Conservation (phyloP, 805 yeast genomes). For the Saccharomycopsis amapae region DNA sequence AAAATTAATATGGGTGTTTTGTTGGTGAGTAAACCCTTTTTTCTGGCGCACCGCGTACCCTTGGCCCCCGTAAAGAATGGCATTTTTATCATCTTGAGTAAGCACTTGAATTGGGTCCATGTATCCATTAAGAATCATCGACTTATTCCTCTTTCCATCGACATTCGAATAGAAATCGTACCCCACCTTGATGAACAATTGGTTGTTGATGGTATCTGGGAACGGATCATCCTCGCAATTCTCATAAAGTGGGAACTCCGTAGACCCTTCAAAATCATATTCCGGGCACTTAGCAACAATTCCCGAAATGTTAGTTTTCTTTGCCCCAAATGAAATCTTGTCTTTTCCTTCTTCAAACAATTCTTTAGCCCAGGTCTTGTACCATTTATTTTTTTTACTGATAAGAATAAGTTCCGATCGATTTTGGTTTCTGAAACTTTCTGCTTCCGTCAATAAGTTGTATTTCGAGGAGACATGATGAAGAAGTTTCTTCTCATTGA, state of each 20-base stretch:
- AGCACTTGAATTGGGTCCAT: conserved; percentile 55
- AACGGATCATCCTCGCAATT: conserved; percentile 29
- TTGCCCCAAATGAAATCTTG: conserved; percentile 19
- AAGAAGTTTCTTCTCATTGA: conserved; percentile 72
- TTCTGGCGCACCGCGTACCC: conserved; percentile 28
- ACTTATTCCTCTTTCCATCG: conserved; percentile 45
- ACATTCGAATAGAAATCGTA: conserved; percentile 48
- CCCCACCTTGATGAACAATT: conserved; percentile 29
- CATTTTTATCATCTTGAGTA: conserved; percentile 61
- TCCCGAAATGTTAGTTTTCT: conserved; percentile 31
- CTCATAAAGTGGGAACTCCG: conserved; percentile 41
- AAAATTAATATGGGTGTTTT: conserved; percentile 20
- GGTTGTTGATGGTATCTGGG: conserved; percentile 38
- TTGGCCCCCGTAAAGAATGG: conserved; percentile 41
- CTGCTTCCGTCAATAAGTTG: conserved; percentile 55
- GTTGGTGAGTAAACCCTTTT: conserved; percentile 23
- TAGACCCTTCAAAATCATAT: conserved; percentile 32
- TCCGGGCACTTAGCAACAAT: conserved; percentile 24
- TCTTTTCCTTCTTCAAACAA: conserved; percentile 29
- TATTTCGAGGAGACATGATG: conserved; percentile 62
- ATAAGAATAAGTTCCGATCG: conserved; percentile 65
- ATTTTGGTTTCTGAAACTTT: conserved; percentile 58
- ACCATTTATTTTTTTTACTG: conserved; percentile 49
- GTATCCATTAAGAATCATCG: conserved; percentile 78
- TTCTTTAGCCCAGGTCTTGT: conserved; percentile 27